These are phyloP conservation scores for Cordyceps sp. DNA, from an alignment of 2,329 filamentous ascomycete species.

Conservation along the genomic window DNA sequence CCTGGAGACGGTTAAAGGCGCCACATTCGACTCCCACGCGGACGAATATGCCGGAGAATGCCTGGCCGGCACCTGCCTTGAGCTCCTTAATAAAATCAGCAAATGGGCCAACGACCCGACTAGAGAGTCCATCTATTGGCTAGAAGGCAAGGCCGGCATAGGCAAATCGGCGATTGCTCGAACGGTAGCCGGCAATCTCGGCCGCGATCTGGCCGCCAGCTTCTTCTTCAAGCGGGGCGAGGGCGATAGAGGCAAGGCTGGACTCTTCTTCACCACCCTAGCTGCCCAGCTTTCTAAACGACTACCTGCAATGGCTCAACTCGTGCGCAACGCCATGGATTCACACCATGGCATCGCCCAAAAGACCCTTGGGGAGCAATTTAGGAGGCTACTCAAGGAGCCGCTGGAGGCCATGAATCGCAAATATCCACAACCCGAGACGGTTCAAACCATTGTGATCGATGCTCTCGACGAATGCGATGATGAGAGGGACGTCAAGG, in stretches of 20 bases:
- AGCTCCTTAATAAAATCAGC: slow-evolving; percentile 1
- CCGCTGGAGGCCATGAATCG: slow-evolving; percentile 2
- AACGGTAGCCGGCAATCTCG: neutral
- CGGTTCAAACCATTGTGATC: slow-evolving; percentile 11
- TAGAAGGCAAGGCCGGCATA: slow-evolving; percentile 6
- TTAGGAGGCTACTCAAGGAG: slow-evolving; percentile 2
- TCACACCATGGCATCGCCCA: neutral
- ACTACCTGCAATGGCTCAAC: slow-evolving; percentile 8
- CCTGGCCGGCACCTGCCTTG: neutral
- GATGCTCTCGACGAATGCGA: slow-evolving; percentile 15
- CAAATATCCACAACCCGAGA: accelerated
- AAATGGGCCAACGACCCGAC: neutral
- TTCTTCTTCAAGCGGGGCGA: slow-evolving; percentile 27
- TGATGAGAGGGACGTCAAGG: slow-evolving; percentile 10
- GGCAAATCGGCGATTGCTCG: slow-evolving; percentile 8
- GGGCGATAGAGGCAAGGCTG: slow-evolving; percentile 15
- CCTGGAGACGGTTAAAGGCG: neutral
- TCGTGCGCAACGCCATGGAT: neutral
- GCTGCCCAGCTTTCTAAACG: slow-evolving; percentile 13
- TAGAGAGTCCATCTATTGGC: slow-evolving; percentile 3
- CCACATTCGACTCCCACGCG: neutral
- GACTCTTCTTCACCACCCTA: slow-evolving; percentile 21
- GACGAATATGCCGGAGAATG: neutral
- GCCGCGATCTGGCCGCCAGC: slow-evolving; percentile 10
- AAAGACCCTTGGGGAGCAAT: slow-evolving; percentile 2